Percentiles rank a stretch among this genome's conserved stretches.
Evolutionary conservation across 257 asterid genomes (phyloP).

Genomic region (Coffea canephora): DNA sequence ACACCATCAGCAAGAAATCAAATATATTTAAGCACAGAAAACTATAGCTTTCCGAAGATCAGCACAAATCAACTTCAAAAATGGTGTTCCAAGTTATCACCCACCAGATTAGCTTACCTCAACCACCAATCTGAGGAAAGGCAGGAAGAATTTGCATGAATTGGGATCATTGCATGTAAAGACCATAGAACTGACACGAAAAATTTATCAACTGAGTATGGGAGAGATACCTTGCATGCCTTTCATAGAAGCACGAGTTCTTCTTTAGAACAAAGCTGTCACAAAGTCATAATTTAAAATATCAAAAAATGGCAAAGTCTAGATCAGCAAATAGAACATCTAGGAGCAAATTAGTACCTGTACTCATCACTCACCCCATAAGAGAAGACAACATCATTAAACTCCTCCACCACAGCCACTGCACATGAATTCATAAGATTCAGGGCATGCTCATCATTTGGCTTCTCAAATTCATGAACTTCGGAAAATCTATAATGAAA

Average conservation of each 20-base stretch:
- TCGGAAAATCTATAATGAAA: slow-evolving; percentile 61
- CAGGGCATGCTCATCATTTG: slow-evolving; percentile 80
- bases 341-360: slow-evolving; percentile 44
- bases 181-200: not conserved
- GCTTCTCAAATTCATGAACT: slow-evolving; percentile 78
- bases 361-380: slow-evolving; percentile 93
- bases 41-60: not conserved
- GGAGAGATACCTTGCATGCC: slow-evolving; percentile 59
- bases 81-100: not conserved
- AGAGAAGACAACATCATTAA: slow-evolving; percentile 68
- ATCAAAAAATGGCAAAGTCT: not conserved
- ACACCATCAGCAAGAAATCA: not conserved
- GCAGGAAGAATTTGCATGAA: not conserved
- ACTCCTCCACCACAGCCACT: slow-evolving; percentile 60
- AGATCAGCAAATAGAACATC: slow-evolving; percentile 12
- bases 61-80: not conserved
- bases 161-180: not conserved
- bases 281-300: slow-evolving; percentile 23
- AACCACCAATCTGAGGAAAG: not conserved
- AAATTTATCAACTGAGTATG: slow-evolving; percentile 3
- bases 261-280: slow-evolving; percentile 82
- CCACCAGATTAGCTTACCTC: not conserved
- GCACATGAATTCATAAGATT: slow-evolving; percentile 90
- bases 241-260: slow-evolving; percentile 63
- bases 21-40: not conserved